Conservation (phyloP, 495 filamentous ascomycete genomes). For the Letharia lupina region DNA sequence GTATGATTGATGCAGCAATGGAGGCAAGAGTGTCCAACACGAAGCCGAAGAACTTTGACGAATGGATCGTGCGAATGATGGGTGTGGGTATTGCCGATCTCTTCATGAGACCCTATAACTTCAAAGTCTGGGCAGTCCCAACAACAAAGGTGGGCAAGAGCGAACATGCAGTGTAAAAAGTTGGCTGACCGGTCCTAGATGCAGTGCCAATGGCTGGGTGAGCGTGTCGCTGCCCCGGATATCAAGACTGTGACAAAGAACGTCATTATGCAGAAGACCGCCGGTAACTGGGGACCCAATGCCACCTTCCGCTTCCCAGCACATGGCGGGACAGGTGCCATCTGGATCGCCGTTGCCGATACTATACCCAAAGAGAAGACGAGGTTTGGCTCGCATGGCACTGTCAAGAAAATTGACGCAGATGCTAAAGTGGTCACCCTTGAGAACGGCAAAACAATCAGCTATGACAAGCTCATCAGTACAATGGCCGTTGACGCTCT, state of each 20-base stretch:
- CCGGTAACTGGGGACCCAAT: constrained; percentile 97
- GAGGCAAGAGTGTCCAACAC: constrained; percentile 75
- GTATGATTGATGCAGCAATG: constrained; percentile 91
- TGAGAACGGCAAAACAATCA: constrained; percentile 78
- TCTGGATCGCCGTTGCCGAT: constrained; percentile 96
- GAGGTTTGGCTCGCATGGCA: constrained; percentile 75
- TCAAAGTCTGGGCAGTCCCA: constrained; percentile 98
- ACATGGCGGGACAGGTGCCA: constrained; percentile 88
- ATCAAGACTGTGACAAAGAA: constrained; percentile 93
- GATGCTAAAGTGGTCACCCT: constrained; percentile 74
- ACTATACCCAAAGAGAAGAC: constrained; percentile 89
- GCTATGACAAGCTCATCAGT: constrained; percentile 84
- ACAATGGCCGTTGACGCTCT: constrained; percentile 96
- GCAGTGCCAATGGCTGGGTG: constrained; percentile 98
- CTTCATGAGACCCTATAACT: constrained; percentile 99
- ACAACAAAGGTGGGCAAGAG: constrained; percentile 75
- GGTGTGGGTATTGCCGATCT: constrained; percentile 84
- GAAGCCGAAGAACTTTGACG: constrained; percentile 93
- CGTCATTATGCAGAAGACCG: constrained; percentile 90
- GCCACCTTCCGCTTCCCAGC: constrained; percentile 98
- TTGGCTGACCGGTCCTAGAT: constrained; percentile 50
- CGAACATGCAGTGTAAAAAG: background rate
- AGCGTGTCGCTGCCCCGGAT: constrained; percentile 96
- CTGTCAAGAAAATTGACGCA: constrained; percentile 77
- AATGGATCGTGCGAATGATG: constrained; percentile 95